A percentile compares a stretch with the other conserved stretches of the same genome.
Conservation (phyloP, 345 rosid genomes). For the Arabidopsis arenosa region DNA sequence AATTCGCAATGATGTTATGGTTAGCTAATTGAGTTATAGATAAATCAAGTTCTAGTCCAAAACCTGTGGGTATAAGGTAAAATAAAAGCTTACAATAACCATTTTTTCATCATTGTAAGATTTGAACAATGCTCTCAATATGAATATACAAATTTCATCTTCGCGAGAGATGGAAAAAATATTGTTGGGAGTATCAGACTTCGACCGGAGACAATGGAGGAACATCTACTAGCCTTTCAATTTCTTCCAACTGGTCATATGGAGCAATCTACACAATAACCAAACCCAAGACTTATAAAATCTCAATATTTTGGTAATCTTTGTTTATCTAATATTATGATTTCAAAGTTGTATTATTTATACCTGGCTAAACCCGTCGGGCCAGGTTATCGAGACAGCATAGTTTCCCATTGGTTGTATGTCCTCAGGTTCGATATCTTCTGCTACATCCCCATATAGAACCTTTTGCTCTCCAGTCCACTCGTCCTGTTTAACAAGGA, state of each 20-base stretch:
- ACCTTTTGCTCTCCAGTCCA: conserved; percentile 94
- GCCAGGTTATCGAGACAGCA: conserved; percentile 96
- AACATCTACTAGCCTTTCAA: conserved; percentile 75
- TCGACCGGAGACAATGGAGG: conserved; percentile 54
- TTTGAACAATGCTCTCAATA: conserved; percentile 3
- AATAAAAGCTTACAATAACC: background rate
- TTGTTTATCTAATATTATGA: background rate
- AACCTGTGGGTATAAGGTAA: background rate
- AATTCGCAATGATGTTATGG: background rate
- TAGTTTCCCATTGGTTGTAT: conserved; percentile 96
- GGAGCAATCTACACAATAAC: conserved; percentile 78
- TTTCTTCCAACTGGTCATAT: conserved; percentile 84
- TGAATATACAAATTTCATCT: conserved; percentile 36
- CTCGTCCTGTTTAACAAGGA: conserved; percentile 63
- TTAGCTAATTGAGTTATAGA: background rate
- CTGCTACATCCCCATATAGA: conserved; percentile 73
- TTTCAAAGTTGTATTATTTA: conserved; percentile 12
- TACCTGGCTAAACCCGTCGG: conserved; percentile 94
- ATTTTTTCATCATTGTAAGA: conserved; percentile 5
- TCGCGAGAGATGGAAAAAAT: background rate
- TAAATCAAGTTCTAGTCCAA: background rate
- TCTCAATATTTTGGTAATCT: background rate
- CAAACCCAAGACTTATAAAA: conserved; percentile 16
- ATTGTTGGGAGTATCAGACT: conserved; percentile 27
- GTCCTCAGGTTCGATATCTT: conserved; percentile 89